Evolutionary conservation across 495 filamentous ascomycete species (phyloP), one percentile per base, ranked within the genome.

Genomic region (Neurospora tetrasperma): DNA sequence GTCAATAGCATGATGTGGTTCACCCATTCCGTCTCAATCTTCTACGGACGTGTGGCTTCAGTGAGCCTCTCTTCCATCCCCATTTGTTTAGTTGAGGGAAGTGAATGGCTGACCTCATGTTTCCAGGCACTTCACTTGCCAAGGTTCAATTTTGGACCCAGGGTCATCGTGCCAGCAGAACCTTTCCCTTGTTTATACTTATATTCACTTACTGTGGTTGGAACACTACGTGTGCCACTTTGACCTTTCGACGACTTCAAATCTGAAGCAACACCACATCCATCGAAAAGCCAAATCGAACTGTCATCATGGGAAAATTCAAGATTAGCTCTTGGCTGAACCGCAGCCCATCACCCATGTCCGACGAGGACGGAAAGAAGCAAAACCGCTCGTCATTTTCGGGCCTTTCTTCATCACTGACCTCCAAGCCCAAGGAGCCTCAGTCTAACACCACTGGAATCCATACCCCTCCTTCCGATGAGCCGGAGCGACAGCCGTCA

Each of bases 251-350:
- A 16, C 27, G 16, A 62, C 23, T 62, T 62, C 54, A 27, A 35
- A 3, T 62, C 6, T 62, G 23, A 62, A 35, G 54, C 23, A 35
- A 62, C 23, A 35, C 27, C 27, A 35, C 12, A 35, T 31, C 35
- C 27, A 62, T 62, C 27, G 54, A 35, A 27, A 62, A 35, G 14
- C 54, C 11, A 59, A 62, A 31, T 12, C 54, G 11, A 62, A 62
- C 14, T 4, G 11, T 35, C 23, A 62, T 9, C 54, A 83, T 83
- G 82, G 75, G 69, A 59, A 79, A 76, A 70, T 71, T 82, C 71
- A 80, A 79, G 75, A 74, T 83, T 16, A 76, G 74, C 54, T 76
- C 78, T 11, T 77, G 78, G 75, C 79, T 82, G 68, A 76, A 77
- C 75, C 73, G 71, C 2, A 78, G 75, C 70, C 74, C 78, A 18